A percentile compares a stretch with the other conserved stretches of the same genome.
Evolutionary conservation across 2,329 filamentous ascomycete genomes (phyloP).

Genomic region (Albifimbria verrucaria): DNA sequence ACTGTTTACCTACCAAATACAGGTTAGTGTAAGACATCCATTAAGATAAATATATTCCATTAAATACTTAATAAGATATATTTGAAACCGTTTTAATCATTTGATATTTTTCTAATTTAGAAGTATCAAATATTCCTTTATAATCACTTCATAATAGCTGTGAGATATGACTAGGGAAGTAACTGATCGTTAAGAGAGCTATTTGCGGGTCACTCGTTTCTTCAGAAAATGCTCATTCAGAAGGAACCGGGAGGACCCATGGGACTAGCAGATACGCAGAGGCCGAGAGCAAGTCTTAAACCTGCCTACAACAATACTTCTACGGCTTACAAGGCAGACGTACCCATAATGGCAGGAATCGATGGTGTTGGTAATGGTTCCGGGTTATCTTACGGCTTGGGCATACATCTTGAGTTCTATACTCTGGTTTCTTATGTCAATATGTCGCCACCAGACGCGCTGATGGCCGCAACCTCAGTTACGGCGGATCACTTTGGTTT

Average conservation of each 20-base stretch:
- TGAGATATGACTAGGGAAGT: too few relatives aligned
- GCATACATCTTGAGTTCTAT: not conserved
- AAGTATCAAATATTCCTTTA: too few relatives aligned
- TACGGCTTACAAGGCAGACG: not conserved
- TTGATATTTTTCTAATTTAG: too few relatives aligned
- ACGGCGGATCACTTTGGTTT: not conserved
- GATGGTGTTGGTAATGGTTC: not conserved
- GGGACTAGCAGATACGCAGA: not conserved
- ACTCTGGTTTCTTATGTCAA: not conserved
- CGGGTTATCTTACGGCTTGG: not conserved
- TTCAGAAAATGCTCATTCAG: not conserved
- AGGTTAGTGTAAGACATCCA: too few relatives aligned
- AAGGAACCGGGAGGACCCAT: not conserved
- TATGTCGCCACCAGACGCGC: not conserved
- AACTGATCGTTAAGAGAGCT: too few relatives aligned
- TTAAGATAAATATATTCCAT: too few relatives aligned
- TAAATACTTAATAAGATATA: too few relatives aligned
- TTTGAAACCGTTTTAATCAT: too few relatives aligned
- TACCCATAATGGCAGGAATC: not conserved
- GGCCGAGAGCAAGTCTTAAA: not conserved
- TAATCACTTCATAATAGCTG: too few relatives aligned
- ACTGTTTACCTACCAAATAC: too few relatives aligned
- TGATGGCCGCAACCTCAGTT: not conserved
- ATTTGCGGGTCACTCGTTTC: not conserved
- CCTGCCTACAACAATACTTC: not conserved